Base-by-base conservation (phyloP, 2,329 filamentous ascomycete species). In the Alternaria brassicae region DNA sequence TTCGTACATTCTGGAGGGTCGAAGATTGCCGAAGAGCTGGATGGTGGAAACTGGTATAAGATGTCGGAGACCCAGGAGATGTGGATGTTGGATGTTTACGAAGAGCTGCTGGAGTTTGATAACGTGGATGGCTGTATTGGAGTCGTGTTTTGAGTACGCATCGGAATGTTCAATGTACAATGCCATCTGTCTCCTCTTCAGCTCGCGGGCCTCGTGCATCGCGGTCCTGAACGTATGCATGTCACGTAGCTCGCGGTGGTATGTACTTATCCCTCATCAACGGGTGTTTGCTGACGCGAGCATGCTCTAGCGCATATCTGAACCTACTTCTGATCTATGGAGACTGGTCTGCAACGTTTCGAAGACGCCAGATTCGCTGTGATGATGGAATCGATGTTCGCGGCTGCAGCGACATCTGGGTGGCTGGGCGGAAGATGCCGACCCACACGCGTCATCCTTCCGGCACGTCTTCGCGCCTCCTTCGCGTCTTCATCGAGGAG, bases 371-470 rank as follows among this genome's bases (percentile, higher is more conserved):
- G 27, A 39, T 32, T 23, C n/a, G 17, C 15, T 5, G 40, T 40
- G 48, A 47, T 10, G 48, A 34, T 51, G 28, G n/a, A 7, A 17
- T 30, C 6, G 27, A 47, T 47, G 42, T 32, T 19, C 27, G 27
- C 42, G 27, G 27, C 27, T 47, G 27, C 28, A 17, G 21, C 42
- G 27, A 30, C 23, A 17, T 23, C 23, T 13, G 47, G 37, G 50
- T 53, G 34, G 39, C 28, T 53, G 21, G 53, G 39, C 28, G 45
- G 23, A 36, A 32, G 44, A 42, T 51, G 30, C 30, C 37, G 9
- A 36, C 39, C 47, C 30, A 37, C 45, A 27, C 54, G 32, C 40
- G 25, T 30, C 54, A 39, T 36, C 23, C 42, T 51, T 55, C 44
- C 39, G 25, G 6, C 50, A 23, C 13, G 10, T 45, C 44, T 32